Conservation (phyloP, 2,329 filamentous ascomycete species). For the Zelopaecilomyces penicillatus region DNA sequence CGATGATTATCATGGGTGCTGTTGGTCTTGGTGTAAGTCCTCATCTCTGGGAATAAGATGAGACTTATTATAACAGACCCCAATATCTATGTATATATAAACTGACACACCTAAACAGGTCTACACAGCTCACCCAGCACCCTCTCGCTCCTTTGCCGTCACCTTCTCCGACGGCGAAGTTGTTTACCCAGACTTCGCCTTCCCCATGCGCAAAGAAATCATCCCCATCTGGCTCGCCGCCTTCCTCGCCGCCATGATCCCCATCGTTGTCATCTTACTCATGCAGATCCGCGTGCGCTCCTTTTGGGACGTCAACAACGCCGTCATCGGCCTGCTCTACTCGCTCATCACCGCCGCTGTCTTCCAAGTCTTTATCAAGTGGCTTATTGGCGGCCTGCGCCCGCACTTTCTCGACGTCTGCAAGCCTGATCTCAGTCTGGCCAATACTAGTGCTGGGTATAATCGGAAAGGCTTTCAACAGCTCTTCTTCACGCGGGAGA, state of each 20-base stretch:
- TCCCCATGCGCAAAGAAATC: constrained; percentile 61
- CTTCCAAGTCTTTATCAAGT: constrained; percentile 70
- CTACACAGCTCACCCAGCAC: constrained; percentile 56
- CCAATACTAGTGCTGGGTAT: constrained; percentile 25
- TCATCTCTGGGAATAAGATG: too few relatives aligned
- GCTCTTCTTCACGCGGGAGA: constrained; percentile 60
- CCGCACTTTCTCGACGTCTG: constrained; percentile 66
- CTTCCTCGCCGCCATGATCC: constrained; percentile 54
- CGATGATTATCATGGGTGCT: constrained; percentile 57
- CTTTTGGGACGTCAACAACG: constrained; percentile 67
- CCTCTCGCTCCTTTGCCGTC: constrained; percentile 61
- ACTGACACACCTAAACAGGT: constrained; percentile 30
- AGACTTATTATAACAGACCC: neutral
- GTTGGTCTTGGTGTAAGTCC: constrained; percentile 55
- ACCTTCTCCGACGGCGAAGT: constrained; percentile 58
- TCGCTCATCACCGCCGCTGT: constrained; percentile 61
- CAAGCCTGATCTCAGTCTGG: constrained; percentile 38
- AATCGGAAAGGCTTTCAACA: constrained; percentile 43
- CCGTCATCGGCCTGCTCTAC: constrained; percentile 60
- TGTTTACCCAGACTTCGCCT: constrained; percentile 62
- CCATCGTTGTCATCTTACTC: constrained; percentile 55
- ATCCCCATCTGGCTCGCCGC: constrained; percentile 64
- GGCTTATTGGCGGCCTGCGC: constrained; percentile 64
- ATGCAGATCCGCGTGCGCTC: constrained; percentile 60
- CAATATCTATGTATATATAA: neutral